Evolutionary conservation across 1,139 yeast genomes (phyloP).

Genomic region (Blastobotrys buckinghamii): DNA sequence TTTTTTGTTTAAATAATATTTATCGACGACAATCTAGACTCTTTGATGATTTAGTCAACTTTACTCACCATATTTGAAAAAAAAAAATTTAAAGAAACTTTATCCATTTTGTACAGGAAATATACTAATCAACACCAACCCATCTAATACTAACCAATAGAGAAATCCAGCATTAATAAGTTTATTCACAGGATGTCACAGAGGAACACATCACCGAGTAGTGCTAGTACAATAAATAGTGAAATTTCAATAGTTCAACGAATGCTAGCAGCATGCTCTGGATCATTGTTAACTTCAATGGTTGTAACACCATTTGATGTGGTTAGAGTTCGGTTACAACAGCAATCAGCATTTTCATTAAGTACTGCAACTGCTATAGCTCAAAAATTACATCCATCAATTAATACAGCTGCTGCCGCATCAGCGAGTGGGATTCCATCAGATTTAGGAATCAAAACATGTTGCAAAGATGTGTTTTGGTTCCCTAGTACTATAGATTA

Average conservation of each 20-base stretch:
- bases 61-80: too few species aligned
- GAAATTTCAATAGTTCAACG: constrained; percentile 50
- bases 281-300: constrained; percentile 81
- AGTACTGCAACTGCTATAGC: constrained; percentile 19
- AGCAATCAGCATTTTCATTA: constrained; percentile 48
- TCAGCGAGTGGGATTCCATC: constrained; percentile 23
- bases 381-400: constrained; percentile 18
- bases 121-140: too few species aligned
- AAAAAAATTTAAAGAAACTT: too few species aligned
- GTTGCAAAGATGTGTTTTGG: constrained; percentile 39
- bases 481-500: constrained; percentile 36
- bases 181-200: too few species aligned
- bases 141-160: too few species aligned
- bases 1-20: too few species aligned
- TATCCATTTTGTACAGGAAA: too few species aligned
- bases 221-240: too few species aligned
- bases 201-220: too few species aligned
- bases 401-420: neutral
- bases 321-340: constrained; percentile 83
- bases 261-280: constrained; percentile 87
- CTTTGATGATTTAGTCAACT: too few species aligned
- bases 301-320: constrained; percentile 93
- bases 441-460: constrained; percentile 33
- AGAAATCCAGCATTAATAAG: too few species aligned
- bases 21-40: too few species aligned